Conservation (phyloP, 2,329 filamentous ascomycete species). For the Fusarium graminum region DNA sequence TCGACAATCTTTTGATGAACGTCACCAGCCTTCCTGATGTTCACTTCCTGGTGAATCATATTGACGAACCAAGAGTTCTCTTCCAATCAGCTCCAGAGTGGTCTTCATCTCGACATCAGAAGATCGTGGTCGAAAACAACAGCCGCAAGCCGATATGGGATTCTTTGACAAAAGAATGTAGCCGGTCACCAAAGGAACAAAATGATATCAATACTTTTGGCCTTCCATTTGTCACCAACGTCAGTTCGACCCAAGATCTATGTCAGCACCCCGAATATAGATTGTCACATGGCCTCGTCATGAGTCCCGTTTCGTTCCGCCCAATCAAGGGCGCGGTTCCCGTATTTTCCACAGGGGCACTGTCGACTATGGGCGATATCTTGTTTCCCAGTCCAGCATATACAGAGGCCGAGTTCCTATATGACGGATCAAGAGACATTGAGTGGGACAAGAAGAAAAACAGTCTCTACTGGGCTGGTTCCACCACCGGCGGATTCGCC, state of each 20-base stretch:
- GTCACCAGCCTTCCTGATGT: too few species aligned
- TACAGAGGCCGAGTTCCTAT: conserved; percentile 57
- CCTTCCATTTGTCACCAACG: conserved; percentile 57
- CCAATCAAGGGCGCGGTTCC: conserved; percentile 59
- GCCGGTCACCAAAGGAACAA: too few species aligned
- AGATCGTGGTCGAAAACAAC: too few species aligned
- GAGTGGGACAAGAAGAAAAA: conserved; percentile 64
- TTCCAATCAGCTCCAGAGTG: too few species aligned
- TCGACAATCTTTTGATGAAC: too few species aligned
- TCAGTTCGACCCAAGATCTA: conserved; percentile 51
- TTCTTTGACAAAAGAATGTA: too few species aligned
- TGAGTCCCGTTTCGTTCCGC: conserved; percentile 58
- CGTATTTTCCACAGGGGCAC: conserved; percentile 60
- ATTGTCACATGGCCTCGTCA: conserved; percentile 60
- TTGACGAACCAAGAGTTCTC: too few species aligned
- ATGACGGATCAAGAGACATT: conserved; percentile 57
- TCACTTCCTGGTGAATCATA: too few species aligned
- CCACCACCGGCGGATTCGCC: conserved; percentile 63
- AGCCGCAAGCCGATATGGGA: too few species aligned
- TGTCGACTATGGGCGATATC: conserved; percentile 65
- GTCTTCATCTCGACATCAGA: too few species aligned
- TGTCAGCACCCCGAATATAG: conserved; percentile 61
- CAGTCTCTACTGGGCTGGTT: conserved; percentile 69
- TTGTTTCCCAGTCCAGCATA: conserved; percentile 66
- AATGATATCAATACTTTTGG: conserved; percentile 42